A percentile compares a stretch with the other conserved stretches of the same genome.
Evolutionary conservation across 2,329 filamentous ascomycete genomes (phyloP).

Genomic region (Tothia fuscella): DNA sequence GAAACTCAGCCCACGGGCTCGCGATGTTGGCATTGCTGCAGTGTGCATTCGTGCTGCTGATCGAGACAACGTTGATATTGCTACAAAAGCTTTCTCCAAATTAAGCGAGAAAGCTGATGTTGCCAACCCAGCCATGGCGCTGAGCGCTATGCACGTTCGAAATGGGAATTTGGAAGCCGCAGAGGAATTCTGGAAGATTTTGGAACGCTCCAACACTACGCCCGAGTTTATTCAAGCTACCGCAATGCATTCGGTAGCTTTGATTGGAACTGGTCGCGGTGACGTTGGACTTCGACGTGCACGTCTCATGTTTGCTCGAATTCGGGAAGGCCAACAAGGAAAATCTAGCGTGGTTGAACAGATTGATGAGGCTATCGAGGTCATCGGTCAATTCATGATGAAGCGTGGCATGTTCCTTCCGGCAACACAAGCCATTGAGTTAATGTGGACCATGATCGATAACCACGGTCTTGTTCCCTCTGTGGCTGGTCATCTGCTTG

Average conservation of each 20-base stretch:
- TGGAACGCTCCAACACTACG: constrained; percentile 50
- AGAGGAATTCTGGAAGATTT: constrained; percentile 66
- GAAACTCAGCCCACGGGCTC: constrained; percentile 45
- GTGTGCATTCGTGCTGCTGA: constrained; percentile 75
- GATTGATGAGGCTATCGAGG: constrained; percentile 76
- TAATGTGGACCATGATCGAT: constrained; percentile 53
- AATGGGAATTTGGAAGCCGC: constrained; percentile 67
- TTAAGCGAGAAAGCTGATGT: constrained; percentile 37
- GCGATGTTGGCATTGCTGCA: constrained; percentile 53
- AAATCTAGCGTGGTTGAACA: constrained; percentile 44
- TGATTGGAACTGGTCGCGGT: constrained; percentile 75
- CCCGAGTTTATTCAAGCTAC: constrained; percentile 71
- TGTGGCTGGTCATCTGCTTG: constrained; percentile 48
- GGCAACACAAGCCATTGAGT: constrained; percentile 43
- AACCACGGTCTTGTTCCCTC: constrained; percentile 50
- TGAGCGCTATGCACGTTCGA: constrained; percentile 78
- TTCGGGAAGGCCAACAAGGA: constrained; percentile 47
- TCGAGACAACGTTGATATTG: constrained; percentile 55
- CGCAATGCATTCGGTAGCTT: constrained; percentile 77
- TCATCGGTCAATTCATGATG: constrained; percentile 46
- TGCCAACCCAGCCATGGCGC: constrained; percentile 55
- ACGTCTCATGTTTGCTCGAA: constrained; percentile 76
- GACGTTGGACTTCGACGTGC: constrained; percentile 70
- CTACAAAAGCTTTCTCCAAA: constrained; percentile 43
- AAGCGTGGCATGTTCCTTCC: constrained; percentile 40